Evolutionary conservation across 2,329 filamentous ascomycete species (phyloP), one percentile per base, ranked within the genome.

Genomic region (Ophiostoma populinum): DNA sequence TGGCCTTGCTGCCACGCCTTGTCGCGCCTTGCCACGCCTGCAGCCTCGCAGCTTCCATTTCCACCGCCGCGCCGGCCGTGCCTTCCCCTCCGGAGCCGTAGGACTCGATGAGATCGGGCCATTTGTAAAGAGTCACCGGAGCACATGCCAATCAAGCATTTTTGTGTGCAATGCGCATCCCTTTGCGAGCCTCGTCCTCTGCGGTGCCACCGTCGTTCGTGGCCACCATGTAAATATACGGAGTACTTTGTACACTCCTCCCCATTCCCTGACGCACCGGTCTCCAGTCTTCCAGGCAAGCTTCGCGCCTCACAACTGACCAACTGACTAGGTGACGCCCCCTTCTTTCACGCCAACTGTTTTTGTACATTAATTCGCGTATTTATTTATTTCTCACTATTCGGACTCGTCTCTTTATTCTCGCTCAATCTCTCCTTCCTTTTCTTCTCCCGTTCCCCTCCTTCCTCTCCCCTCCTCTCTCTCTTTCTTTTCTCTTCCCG

Each of bases 321-420:
- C n/a, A n/a, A n/a, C n/a, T n/a, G n/a, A n/a, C n/a, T n/a, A n/a
- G n/a, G n/a, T n/a, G n/a, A n/a, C n/a, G n/a, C n/a, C n/a, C n/a
- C n/a, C n/a, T n/a, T n/a, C n/a, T n/a, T n/a, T n/a, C n/a, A n/a
- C n/a, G n/a, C n/a, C n/a, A n/a, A n/a, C n/a, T n/a, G n/a, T n/a
- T 21, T 31, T 31, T 31, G 13, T n/a, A 4, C 5, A 20, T 21
- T 31, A 21, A 21, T 31, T 31, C 19, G 13, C 25, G 22, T 26
- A 22, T 32, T 30, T 34, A 38, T 38, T 38, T 24, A 32, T 31
- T 32, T 29, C n/a, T n/a, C n/a, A n/a, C n/a, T 19, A 22, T 21
- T 32, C 24, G 19, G 20, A 20, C 20, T 32, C 5, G 22, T 10
- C 13, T 22, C 30, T 34, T 31, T 37, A 32, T 22, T 40, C 34